phyloP scores from a whole-genome alignment of 768 basidiomycete species.

The Tricholoma hemisulphureum region DNA sequence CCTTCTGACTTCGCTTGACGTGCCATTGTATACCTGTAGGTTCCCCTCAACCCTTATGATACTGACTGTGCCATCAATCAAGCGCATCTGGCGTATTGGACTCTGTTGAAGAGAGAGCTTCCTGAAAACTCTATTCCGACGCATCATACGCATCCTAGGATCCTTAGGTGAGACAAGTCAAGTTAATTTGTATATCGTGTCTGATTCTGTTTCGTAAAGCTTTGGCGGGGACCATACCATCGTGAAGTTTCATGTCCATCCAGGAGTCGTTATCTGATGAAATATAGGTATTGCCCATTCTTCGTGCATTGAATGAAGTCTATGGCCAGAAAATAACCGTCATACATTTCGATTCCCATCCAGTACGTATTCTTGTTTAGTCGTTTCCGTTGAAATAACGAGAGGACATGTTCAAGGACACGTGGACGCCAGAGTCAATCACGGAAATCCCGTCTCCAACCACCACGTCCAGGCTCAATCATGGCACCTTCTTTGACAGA shows the following conservation, averaged over 20 bases:
- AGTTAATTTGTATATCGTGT: not conserved
- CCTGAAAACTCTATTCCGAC: not conserved
- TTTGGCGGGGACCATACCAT: not conserved
- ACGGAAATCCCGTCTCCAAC: not conserved
- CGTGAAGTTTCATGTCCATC: not conserved
- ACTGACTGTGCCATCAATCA: not conserved
- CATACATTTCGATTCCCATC: not conserved
- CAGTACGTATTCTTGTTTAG: not conserved
- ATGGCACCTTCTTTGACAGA: not conserved
- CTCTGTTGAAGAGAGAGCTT: not conserved
- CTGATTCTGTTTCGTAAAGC: not conserved
- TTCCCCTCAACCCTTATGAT: not conserved
- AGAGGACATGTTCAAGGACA: not conserved
- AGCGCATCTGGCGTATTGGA: not conserved
- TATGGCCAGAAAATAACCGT: not conserved
- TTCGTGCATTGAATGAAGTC: not conserved
- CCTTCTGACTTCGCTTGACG: not conserved
- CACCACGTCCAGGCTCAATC: not conserved
- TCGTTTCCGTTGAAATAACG: not conserved
- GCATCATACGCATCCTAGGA: not conserved
- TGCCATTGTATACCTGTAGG: not conserved
- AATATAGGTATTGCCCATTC: not conserved
- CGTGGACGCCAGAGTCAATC: not conserved
- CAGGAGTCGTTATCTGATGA: not conserved
- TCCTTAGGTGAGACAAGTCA: not conserved